phyloP scores from a whole-genome alignment of 2,329 filamentous ascomycete genomes.

The Alternaria panax region DNA sequence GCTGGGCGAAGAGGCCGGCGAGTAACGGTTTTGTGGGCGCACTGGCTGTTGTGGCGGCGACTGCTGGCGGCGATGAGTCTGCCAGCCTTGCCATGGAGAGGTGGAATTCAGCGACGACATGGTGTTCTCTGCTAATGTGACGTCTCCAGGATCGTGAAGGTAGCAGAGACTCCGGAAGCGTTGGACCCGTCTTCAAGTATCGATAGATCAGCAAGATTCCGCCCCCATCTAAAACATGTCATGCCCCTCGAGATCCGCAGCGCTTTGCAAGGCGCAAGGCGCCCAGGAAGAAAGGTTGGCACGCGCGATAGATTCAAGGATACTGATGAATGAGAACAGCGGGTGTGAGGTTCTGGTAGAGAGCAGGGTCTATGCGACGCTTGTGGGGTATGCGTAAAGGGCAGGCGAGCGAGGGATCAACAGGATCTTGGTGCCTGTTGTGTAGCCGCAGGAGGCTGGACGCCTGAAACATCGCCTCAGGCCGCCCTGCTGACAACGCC shows the following conservation, averaged over 20 bases:
- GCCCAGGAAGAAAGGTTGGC: background rate
- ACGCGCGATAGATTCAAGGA: background rate
- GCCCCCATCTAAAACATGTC: background rate
- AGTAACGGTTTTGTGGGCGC: slow-evolving; percentile 14
- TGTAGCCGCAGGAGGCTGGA: slow-evolving; percentile 6
- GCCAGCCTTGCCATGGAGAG: slow-evolving; percentile 15
- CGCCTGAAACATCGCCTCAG: slow-evolving; percentile 9
- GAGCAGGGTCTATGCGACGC: background rate
- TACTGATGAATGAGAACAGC: background rate
- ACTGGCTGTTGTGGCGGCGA: slow-evolving; percentile 7
- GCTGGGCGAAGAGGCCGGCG: slow-evolving; percentile 10
- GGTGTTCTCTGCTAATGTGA: background rate
- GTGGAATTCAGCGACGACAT: slow-evolving; percentile 8
- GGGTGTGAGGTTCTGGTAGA: background rate
- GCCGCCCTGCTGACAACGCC: background rate
- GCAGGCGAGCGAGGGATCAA: background rate
- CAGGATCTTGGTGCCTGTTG: background rate
- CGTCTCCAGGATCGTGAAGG: no score
- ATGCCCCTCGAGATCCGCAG: background rate
- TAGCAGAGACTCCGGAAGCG: background rate
- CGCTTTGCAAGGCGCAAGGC: background rate
- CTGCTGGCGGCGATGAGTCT: slow-evolving; percentile 18
- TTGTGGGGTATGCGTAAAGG: background rate
- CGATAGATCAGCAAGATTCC: background rate
- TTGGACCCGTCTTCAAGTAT: background rate